These are phyloP conservation scores for Cyanodermella asteris DNA, from an alignment of 2,329 filamentous ascomycete genomes.

Conservation along the genomic window DNA sequence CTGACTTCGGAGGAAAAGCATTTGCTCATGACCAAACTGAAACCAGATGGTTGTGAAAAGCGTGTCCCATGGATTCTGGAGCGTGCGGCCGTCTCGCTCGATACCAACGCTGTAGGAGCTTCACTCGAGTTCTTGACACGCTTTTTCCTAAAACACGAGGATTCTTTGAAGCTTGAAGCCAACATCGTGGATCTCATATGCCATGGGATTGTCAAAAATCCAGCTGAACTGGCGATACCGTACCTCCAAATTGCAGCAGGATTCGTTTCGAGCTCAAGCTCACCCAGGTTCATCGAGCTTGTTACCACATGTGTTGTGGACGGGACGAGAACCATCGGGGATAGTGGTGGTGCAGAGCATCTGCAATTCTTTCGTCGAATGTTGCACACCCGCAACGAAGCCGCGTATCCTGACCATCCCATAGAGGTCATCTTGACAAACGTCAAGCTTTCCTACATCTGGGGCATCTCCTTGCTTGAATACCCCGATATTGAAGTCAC, in stretches of 20 bases:
- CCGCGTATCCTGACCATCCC: too few relatives aligned
- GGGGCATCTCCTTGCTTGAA: too few relatives aligned
- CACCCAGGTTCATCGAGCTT: constrained; percentile 9
- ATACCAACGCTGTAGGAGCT: constrained; percentile 6
- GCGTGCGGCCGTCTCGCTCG: too few relatives aligned
- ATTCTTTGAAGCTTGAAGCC: constrained; percentile 29
- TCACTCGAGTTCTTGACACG: constrained; percentile 38
- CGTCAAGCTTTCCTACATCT: too few relatives aligned
- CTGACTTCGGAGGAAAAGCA: constrained; percentile 14
- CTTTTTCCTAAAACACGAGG: constrained; percentile 36
- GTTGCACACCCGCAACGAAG: too few relatives aligned
- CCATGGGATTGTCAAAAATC: constrained; percentile 30
- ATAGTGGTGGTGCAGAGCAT: constrained; percentile 26
- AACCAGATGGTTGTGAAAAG: too few relatives aligned
- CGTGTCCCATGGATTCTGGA: too few relatives aligned
- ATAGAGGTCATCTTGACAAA: too few relatives aligned
- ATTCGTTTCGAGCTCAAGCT: constrained; percentile 26
- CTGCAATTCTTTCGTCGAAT: constrained; percentile 31
- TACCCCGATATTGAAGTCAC: too few relatives aligned
- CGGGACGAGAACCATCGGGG: constrained; percentile 26
- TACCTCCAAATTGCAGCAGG: constrained; percentile 35
- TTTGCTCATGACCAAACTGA: constrained; percentile 4
- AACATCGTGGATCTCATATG: constrained; percentile 32
- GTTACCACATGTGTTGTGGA: constrained; percentile 16
- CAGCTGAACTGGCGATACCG: constrained; percentile 25